Base-by-base conservation (phyloP, 129 eudicot genomes). In the Flaveria bidentis region DNA sequence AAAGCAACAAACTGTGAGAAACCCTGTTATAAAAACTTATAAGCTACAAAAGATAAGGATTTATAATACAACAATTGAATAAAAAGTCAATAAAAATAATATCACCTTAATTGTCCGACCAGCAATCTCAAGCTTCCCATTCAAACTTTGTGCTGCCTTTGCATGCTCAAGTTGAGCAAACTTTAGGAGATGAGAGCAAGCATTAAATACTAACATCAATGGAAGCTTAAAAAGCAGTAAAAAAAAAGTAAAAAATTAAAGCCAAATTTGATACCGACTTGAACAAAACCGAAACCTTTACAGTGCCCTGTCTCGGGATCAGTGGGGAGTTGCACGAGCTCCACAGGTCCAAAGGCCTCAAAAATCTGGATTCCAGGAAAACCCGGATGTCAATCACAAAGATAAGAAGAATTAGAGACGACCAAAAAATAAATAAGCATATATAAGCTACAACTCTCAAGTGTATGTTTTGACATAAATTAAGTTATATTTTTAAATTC, bases 341-440 rank as follows among this genome's bases (percentile, higher is more conserved):
- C 97, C 72, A 91, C 96, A 16, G 95, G 97, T 16, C 97, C 97
- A 89, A 91, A 91, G 11, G 97, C 90, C 82, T 91, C 97, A 78
- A 91, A 91, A 66, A 91, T 91, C 97, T 91, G 81, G 17, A 18
- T 42, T 71, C 16, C 5, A 11, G 30, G 14, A 14, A 47, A 13
- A 2, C 16, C 2, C 17, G 45, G 10, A 68, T 1, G 41, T 69
- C n/a, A 69, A 69, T 11, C 28, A 45, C 41, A 13, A 46, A 7
- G 18, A 46, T 22, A 44, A 46, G 12, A 69, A 12, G 56, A 69
- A 5, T 22, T 14, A 20, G 5, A 64, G 6, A 47, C 47, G 25
- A 23, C 9, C 57, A 20, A 15, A 25, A 16, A 17, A 9, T n/a
- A 28, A 20, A 57, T 5, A 63, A 16, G 67, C n/a, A 62, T 28